Percentiles rank a stretch among this genome's conserved stretches.
Evolutionary conservation across 371 early-diverging fungal genomes (phyloP).

Genomic region (Mucor sp.): DNA sequence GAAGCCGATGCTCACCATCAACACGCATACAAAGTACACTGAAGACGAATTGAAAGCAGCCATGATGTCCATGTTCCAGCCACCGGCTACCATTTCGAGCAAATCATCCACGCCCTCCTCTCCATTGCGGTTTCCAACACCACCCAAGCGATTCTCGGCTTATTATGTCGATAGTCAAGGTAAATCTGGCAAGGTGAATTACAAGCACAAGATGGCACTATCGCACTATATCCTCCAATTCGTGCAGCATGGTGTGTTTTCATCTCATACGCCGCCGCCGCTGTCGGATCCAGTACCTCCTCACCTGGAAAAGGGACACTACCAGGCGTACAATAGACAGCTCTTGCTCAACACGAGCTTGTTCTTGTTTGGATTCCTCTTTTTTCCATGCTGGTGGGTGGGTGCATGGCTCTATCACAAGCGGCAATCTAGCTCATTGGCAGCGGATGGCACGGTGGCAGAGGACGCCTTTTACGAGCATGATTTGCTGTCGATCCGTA

Average conservation of each 20-base stretch:
- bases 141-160: slow-evolving; percentile 22
- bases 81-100: slow-evolving; percentile 18
- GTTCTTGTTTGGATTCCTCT: slow-evolving; percentile 19
- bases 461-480: background rate
- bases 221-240: background rate
- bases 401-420: slow-evolving; percentile 9
- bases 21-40: background rate
- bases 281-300: background rate
- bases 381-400: slow-evolving; percentile 24
- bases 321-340: background rate
- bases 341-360: background rate
- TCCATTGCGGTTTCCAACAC: slow-evolving; percentile 9
- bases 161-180: slow-evolving; percentile 12
- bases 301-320: background rate
- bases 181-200: slow-evolving; percentile 2
- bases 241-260: background rate
- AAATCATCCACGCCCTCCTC: slow-evolving; percentile 5
- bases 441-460: background rate
- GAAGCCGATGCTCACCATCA: background rate
- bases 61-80: slow-evolving; percentile 8
- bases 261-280: background rate
- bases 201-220: background rate
- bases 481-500: background rate
- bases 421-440: background rate
- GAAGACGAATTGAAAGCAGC: background rate